Conservation (phyloP, 2,329 filamentous ascomycete species). For the Diplocarpon mali region DNA sequence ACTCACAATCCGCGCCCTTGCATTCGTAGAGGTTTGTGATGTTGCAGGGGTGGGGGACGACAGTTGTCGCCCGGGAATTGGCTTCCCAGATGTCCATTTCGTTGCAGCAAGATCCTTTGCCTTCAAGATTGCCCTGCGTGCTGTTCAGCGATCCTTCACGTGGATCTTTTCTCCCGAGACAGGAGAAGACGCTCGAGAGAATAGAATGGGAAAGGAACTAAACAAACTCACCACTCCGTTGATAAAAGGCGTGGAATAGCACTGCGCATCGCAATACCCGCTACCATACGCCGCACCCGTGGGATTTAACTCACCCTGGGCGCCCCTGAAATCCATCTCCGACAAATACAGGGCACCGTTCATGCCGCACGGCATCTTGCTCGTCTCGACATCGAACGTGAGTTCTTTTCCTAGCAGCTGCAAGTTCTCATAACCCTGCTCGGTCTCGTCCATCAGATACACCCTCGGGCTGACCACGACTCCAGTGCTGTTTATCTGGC, state of each 20-base stretch:
- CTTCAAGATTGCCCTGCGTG: too few relatives aligned
- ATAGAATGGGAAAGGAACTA: too few relatives aligned
- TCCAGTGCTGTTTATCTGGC: constrained; percentile 36
- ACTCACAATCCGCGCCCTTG: constrained; percentile 33
- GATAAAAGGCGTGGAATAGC: too few relatives aligned
- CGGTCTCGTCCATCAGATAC: constrained; percentile 47
- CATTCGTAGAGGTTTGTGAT: constrained; percentile 41
- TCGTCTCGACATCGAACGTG: constrained; percentile 62
- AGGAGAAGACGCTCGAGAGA: too few relatives aligned
- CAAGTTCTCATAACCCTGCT: constrained; percentile 50
- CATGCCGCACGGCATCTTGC: constrained; percentile 54
- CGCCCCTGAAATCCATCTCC: constrained; percentile 50
- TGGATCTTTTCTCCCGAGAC: too few relatives aligned
- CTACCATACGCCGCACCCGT: constrained; percentile 50
- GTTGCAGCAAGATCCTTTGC: too few relatives aligned
- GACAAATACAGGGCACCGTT: constrained; percentile 61
- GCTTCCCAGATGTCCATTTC: too few relatives aligned
- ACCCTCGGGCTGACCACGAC: constrained; percentile 43
- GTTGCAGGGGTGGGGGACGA: constrained; percentile 27
- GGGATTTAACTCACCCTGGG: constrained; percentile 38
- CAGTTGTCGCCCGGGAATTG: too few relatives aligned
- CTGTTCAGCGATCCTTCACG: too few relatives aligned
- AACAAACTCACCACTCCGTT: too few relatives aligned
- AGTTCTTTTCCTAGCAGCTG: constrained; percentile 56
- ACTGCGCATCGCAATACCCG: too few relatives aligned